Base-by-base conservation (phyloP, 1,284 basidiomycete species). In the Puccinia coronata region DNA sequence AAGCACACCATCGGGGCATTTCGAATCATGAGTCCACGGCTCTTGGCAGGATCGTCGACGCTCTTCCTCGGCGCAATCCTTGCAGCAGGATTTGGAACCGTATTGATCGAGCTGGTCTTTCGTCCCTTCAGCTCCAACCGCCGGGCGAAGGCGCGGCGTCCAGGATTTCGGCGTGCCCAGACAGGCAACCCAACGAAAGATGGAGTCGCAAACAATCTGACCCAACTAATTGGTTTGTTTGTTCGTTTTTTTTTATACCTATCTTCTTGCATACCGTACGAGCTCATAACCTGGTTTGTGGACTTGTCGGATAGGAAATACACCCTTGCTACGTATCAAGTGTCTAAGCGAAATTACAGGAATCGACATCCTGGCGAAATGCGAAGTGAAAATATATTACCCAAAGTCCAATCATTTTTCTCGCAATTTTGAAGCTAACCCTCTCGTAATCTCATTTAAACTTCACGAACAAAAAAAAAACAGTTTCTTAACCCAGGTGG, bases 401-500 rank as follows among this genome's bases (percentile, higher is more conserved):
- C 14, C 36, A n/a, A n/a, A 41, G 12, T 67, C n/a, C 65, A 41
- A 12, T 47, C 41, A 3, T 5, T 41, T 28, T 41, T 34, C 11
- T 11, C 16, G 5, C 34, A 25, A 25, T 16, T 14, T 25, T 39
- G 34, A 41, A 43, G n/a, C 41, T 69, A 5, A 25, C 14, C 9
- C 23, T 5, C n/a, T n/a, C n/a, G n/a, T n/a, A n/a, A 41, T 41
- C 41, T n/a, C 14, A 43, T 75, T 25, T 55, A 70, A 57, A 49
- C 8, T 36, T 63, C 6, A 53, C 39, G 63, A 69, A 47, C 63
- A 49, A 77, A 39, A 53, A 82, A 2, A 81, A 55, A 70, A 23
- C 79, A 96, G 92, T 98, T 92, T 85, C 87, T 99, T 77, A 99
- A 99, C 86, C 96, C 97, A 0, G 97, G 95, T 23, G 97, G 97